phyloP scores from a whole-genome alignment of 257 asterid genomes.

The Nemophila menziesii region DNA sequence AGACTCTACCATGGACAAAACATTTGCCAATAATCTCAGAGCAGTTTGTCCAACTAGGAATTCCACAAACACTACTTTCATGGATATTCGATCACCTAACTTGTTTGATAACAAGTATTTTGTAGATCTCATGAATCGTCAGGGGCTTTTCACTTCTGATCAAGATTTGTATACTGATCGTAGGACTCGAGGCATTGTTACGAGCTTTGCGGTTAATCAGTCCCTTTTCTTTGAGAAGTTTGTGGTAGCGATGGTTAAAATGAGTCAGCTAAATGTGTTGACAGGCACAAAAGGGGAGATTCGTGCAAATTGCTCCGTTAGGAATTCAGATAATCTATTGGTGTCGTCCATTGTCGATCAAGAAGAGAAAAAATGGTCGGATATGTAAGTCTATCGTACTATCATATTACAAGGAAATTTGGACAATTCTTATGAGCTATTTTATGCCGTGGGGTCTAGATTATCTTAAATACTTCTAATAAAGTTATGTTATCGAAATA shows the following conservation, averaged over 20 bases:
- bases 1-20: constrained; percentile 47
- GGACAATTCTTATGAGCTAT: too few relatives aligned
- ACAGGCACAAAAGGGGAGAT: constrained; percentile 55
- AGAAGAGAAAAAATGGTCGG: constrained; percentile 16
- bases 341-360: constrained; percentile 18
- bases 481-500: too few relatives aligned
- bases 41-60: constrained; percentile 32
- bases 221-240: constrained; percentile 36
- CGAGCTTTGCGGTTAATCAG: constrained; percentile 37
- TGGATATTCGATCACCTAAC: constrained; percentile 45
- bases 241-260: constrained; percentile 36
- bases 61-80: constrained; percentile 31
- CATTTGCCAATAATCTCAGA: constrained; percentile 36
- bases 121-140: constrained; percentile 54
- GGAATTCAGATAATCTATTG: constrained; percentile 18
- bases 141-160: constrained; percentile 66
- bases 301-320: constrained; percentile 46
- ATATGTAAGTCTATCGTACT: too few relatives aligned
- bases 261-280: constrained; percentile 54
- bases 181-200: constrained; percentile 38
- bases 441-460: too few relatives aligned
- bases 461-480: too few relatives aligned
- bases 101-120: constrained; percentile 52
- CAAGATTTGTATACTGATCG: constrained; percentile 58
- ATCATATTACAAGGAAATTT: too few relatives aligned